A percentile compares a stretch with the other conserved stretches of the same genome.
These are phyloP conservation scores for Eucalyptus globulus DNA, from an alignment of 345 rosid species.

Conservation along the genomic window DNA sequence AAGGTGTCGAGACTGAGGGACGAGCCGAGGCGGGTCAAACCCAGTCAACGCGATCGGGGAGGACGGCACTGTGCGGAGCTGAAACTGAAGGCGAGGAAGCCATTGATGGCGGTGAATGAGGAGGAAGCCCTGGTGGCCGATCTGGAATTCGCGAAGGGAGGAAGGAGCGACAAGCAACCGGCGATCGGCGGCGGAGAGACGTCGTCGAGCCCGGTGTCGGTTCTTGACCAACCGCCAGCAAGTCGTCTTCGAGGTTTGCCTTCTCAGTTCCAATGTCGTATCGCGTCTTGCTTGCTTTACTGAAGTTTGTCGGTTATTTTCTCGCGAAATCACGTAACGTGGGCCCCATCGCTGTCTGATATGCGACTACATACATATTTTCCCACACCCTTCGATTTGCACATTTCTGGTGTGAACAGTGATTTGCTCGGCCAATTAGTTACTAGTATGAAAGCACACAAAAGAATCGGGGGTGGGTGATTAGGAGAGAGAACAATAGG, in stretches of 20 bases:
- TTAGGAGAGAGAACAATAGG: background rate
- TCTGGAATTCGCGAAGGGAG: slow-evolving; percentile 1
- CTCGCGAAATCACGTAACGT: background rate
- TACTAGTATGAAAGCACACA: background rate
- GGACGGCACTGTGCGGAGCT: background rate
- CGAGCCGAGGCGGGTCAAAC: slow-evolving; percentile 27
- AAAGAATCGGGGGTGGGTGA: background rate
- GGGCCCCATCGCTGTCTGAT: background rate
- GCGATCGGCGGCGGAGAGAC: slow-evolving; percentile 4
- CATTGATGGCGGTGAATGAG: slow-evolving; percentile 1
- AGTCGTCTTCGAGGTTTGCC: background rate
- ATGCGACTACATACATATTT: background rate
- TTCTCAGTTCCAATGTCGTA: background rate
- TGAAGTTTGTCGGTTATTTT: background rate
- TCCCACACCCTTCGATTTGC: background rate
- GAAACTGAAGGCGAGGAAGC: background rate
- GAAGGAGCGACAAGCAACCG: background rate
- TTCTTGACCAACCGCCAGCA: slow-evolving; percentile 10
- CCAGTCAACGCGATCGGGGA: background rate
- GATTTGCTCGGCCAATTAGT: background rate
- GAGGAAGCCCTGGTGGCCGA: slow-evolving; percentile 8
- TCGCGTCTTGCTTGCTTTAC: background rate
- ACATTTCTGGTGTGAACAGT: background rate
- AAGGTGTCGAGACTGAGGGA: slow-evolving; percentile 30
- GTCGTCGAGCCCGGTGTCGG: slow-evolving; percentile 46